Base-by-base conservation (phyloP, 2,329 filamentous ascomycete species). In the Lachnellula hyalina region DNA sequence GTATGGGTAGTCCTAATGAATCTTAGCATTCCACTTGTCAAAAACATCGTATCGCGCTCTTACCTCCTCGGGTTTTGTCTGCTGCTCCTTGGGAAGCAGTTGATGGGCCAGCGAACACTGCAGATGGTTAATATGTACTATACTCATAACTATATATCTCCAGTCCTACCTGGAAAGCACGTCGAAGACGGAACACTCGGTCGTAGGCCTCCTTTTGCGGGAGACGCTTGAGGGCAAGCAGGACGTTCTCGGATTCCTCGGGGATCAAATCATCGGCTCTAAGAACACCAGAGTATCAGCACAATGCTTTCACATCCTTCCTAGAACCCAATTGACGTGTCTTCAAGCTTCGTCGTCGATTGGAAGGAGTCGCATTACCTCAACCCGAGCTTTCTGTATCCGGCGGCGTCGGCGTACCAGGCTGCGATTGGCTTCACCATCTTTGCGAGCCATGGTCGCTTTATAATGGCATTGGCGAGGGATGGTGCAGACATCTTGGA, bases 221-320 rank as follows among this genome's bases (percentile, higher is more conserved):
- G 60, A 99, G 88, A 73, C 94, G 90, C 82, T 89, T 89, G 70
- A 99, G 83, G 61, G 94, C 94, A 67, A 86, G 82, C 75, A 94
- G 87, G 68, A 96, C 90, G 55, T 80, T 77, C 68, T 94, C 89
- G 79, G 82, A 87, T 79, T 99, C 94, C 77, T 99, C 94, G 72
- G 89, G 84, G 72, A 96, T 89, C 72, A 99, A 77, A 73, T 99
- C 94, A 76, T 99, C 94, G 81, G 86, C 85, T 75, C 94, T 97
- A 72, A 66, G 62, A 36, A 50, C 36, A 41, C 23, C 9, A 34
- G 38, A n/a, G 34, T 40, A 53, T 66, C 45, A 67, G 60, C 55
- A 56, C 35, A 50, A 35, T 45, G 48, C 14, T 50, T 38, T 23
- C 35, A 47, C 2, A 4, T 42, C n/a, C 11, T 42, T 42, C 14